Evolutionary conservation across 495 filamentous ascomycete species (phyloP), one percentile per base, ranked within the genome.

Genomic region (Annulohypoxylon maeteangense): DNA sequence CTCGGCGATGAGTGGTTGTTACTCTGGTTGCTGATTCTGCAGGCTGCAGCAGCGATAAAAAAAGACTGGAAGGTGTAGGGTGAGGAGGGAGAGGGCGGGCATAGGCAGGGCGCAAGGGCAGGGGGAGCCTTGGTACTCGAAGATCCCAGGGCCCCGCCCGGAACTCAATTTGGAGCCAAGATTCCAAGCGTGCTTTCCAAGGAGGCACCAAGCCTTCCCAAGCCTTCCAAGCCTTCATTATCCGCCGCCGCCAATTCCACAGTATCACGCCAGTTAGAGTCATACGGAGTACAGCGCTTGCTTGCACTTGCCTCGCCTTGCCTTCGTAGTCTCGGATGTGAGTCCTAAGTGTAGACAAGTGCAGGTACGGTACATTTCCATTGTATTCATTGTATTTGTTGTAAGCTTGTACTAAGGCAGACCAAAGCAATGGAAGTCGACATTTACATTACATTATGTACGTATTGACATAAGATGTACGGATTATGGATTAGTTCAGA

Each of bases 141-240:
- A 47, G 65, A 69, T 48, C 57, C 60, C 31, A 23, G 18, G 20
- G 27, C 51, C 57, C 60, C 54, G 36, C 70, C 55, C 57, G 51
- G n/a, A 58, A 64, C 34, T 59, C 51, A 67, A 25, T 70, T 22
- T 38, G 57, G 25, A 61, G 68, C 72, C 75, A 75, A 76, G 72
- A 68, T 67, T 65, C 23, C 45, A 22, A 23, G 22, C 22, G 45
- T 23, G 4, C 45, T 20, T 48, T 48, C 45, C 18, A 51, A 29
- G 23, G 12, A 29, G 47, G 47, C 23, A 14, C 53, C 53, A 56
- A 56, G 53, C 53, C 53, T 7, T 36, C 51, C 51, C 29, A 55
- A 36, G 29, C 51, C 31, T 55, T 56, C 69, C 75, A 75, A 76
- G 72, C 72, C 75, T 63, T 76, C 57, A 72, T 75, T 76, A 76